Base-by-base conservation (phyloP, 2,329 filamentous ascomycete species). In the Calonectria crousiana region DNA sequence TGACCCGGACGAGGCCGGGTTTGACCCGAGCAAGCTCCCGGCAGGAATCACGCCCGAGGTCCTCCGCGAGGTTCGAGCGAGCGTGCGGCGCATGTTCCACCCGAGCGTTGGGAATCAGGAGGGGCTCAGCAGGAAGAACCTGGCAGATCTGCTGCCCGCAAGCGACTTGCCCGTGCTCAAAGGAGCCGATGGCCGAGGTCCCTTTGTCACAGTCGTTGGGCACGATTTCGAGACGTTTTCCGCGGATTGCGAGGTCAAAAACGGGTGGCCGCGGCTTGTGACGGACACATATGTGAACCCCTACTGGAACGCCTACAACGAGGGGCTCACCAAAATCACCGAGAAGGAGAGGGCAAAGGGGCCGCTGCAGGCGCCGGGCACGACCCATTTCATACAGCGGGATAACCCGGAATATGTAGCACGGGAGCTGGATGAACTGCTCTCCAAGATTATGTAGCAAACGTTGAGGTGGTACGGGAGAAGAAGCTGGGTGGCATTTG, bases 301-400 rank as follows among this genome's bases (percentile, higher is more conserved):
- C 0, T 85, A 84, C 3, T 92, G 90, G 90, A 83, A 86, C 4
- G 75, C 64, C 36, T 92, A 92, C 76, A 92, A 92, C 64, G 83
- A 88, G 70, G 89, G 87, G 0, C 77, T 92, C 30, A 79, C 84
- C 1, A 82, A 81, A 26, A 84, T 92, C 14, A 89, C 87, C 0
- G 82, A 82, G 5, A 67, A 78, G 0, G 83, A 84, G 14, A 84
- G 79, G 44, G 84, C 91, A 6, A 73, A 73, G 26, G 79, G 79
- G 0, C 78, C 78, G 1, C 13, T 77, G 34, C 73, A 77, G 26
- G 78, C 67, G 1, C 67, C 77, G 0, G 66, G 66, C 2, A 69
- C 77, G 0, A 78, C 77, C 2, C 79, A 81, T 60, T 81, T 81
- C 71, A 86, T 92, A 30, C 90, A 92, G 76, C 84, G 82, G 44